Percentiles rank a stretch among this genome's conserved stretches.
These are phyloP conservation scores for Rubus idaeus DNA, from an alignment of 306 rosid genomes.

Conservation along the genomic window DNA sequence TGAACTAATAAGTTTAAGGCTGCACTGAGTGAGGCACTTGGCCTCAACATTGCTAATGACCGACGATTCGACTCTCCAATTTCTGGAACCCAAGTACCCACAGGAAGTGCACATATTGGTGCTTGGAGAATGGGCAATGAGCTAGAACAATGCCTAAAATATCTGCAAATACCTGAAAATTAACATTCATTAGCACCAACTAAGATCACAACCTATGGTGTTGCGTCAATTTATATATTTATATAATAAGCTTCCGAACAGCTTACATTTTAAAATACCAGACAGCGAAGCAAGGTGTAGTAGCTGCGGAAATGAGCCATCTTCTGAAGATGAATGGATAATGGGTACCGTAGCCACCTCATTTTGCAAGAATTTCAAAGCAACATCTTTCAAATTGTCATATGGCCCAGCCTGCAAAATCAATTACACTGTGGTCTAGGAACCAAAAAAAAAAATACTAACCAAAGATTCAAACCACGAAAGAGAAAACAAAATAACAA, in stretches of 20 bases:
- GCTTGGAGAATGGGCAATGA: slow-evolving; percentile 85
- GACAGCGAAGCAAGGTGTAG: slow-evolving; percentile 94
- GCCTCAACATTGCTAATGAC: slow-evolving; percentile 87
- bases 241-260: background rate
- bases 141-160: slow-evolving; percentile 83
- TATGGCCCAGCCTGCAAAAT: slow-evolving; percentile 76
- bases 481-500: background rate
- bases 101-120: slow-evolving; percentile 78
- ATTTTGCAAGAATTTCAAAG: slow-evolving; percentile 75
- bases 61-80: slow-evolving; percentile 82
- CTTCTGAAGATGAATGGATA: slow-evolving; percentile 74
- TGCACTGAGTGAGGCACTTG: slow-evolving; percentile 74
- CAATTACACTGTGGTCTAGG: background rate
- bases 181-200: slow-evolving; percentile 33
- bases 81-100: slow-evolving; percentile 98
- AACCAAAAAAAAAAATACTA: background rate
- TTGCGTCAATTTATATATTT: background rate
- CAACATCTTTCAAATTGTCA: slow-evolving; percentile 86
- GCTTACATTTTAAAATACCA: slow-evolving; percentile 85
- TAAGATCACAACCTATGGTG: background rate
- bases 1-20: slow-evolving; percentile 83
- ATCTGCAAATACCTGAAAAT: slow-evolving; percentile 94
- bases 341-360: slow-evolving; percentile 90
- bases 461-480: background rate
- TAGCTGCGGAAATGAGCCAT: slow-evolving; percentile 88